Base-by-base conservation (phyloP, 768 basidiomycete species). In the Lactarius pseudohatsudake region DNA sequence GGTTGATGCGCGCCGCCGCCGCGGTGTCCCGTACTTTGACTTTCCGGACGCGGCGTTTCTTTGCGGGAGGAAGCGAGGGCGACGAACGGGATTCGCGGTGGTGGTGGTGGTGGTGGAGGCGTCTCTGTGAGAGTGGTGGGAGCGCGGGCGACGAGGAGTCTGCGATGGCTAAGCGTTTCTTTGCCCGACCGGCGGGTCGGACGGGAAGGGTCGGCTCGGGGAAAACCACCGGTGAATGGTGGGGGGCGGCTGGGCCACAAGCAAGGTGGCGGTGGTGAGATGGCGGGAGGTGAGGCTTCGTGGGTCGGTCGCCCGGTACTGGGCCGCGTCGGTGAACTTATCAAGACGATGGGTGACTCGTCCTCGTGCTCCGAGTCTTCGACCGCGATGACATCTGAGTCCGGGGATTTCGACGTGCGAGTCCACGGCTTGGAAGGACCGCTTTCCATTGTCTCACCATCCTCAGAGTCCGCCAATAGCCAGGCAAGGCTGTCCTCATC, bases 151-250 rank as follows among this genome's bases (percentile, higher is more conserved):
- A 75, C 1, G 79, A 76, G 0, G 77, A 79, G 32, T 75, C 74
- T 34, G 68, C 64, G 20, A 47, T 45, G 9, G 62, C 43, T 1
- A 62, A 6, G 34, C 75, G 74, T 62, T 74, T 77, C 70, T 75
- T 77, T 2, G 59, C 59, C 10, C 62, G 65, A 34, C 80, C 77
- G 1, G 74, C 78, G 1, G 77, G 77, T 10, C 83, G 80, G 30
- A 85, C 75, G 45, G 79, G 79, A 65, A 85, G 84, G 2, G 85
- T 79, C 0, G 79, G 73, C 41, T 77, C 72, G 1, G 83, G 82
- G 2, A 74, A 64, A 11, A 65, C 43, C 18, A 65, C 43, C 50
- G 59, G 58, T 62, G 68, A 20, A 53, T 53, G 11, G 50, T 26
- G 50, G 70, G 66, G 0, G 57, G 70, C 57, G 67, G 67, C 69